Base-by-base conservation (phyloP, 1,284 basidiomycete genomes). In the Ceratobasidium sp. region DNA sequence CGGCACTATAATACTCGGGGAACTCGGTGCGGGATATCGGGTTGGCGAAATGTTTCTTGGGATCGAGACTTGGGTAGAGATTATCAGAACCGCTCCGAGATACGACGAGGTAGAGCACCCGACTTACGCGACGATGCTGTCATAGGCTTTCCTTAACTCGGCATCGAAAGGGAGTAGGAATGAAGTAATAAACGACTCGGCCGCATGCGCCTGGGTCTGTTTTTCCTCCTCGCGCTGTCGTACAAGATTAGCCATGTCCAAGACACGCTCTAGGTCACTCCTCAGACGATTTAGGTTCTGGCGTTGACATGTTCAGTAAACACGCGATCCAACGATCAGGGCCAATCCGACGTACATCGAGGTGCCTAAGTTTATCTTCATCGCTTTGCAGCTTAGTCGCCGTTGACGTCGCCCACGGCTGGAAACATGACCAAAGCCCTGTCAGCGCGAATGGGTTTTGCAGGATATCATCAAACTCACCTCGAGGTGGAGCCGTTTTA, bases 401-500 rank as follows among this genome's bases (percentile, higher is more conserved):
- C 20, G 86, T 85, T 27, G 85, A 87, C 0, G 94, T 92, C 0
- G 96, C 97, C 97, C 96, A 99, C 0, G 96, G 97, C 81, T 84
- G 71, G 10, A 42, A 7, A 22, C 31, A 35, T 52, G 13, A 3
- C 7, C 27, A 52, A 5, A 15, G 20, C 40, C 47, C 13, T 32
- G 49, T 52, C 34, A 25, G 13, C 32, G 35, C 20, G 64, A 20
- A n/a, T 32, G 12, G 8, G 62, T 20, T 34, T 34, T 31, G 22
- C 8, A 15, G 38, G 1, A 42, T 34, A 15, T 31, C 8, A 27
- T 47, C 10, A 25, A 15, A 69, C 79, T 71, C 70, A 83, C 82
- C 78, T 99, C 96, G 34, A 99, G 82, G 80, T 99, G 96, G 62
- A 99, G 79, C 56, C 97, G 80, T 79, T 98, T 99, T 74, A 99